phyloP scores from a whole-genome alignment of 192 early-diverging fungal species.

The Umbelopsis isabellina region DNA sequence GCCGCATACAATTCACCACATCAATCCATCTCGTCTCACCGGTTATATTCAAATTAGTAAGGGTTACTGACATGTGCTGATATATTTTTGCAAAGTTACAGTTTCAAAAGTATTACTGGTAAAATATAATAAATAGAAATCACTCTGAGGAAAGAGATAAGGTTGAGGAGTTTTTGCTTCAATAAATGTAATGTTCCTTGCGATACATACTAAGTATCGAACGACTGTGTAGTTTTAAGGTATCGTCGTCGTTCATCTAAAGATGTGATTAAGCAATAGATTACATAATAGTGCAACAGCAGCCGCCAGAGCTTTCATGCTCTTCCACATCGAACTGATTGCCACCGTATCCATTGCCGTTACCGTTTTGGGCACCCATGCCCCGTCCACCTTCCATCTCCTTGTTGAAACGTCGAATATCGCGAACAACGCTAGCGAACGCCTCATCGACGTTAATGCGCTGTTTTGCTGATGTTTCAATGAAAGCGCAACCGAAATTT shows the following conservation, averaged over 20 bases:
- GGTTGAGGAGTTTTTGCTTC: no score
- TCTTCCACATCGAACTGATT: constrained; percentile 14
- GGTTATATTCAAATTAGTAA: no score
- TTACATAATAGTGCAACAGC: constrained; percentile 19
- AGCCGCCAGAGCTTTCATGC: constrained; percentile 8
- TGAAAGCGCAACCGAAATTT: constrained; percentile 75
- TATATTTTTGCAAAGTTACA: background rate
- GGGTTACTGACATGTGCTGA: background rate
- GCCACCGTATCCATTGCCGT: constrained; percentile 45
- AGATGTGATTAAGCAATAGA: background rate
- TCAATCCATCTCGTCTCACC: no score
- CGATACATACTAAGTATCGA: background rate
- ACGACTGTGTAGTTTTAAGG: constrained; percentile 19
- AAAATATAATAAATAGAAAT: constrained; percentile 14
- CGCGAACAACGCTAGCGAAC: constrained; percentile 86
- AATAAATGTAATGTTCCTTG: no score
- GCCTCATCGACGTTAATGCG: constrained; percentile 92
- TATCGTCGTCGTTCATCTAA: constrained; percentile 15
- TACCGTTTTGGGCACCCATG: constrained; percentile 62
- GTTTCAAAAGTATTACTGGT: constrained; percentile 12
- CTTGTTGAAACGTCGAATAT: constrained; percentile 81
- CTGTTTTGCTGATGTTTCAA: constrained; percentile 89
- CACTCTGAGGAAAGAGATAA: background rate
- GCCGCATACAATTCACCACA: no score
- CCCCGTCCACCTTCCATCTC: constrained; percentile 76